A percentile compares a stretch with the other conserved stretches of the same genome.
These are phyloP conservation scores for Grosmannia serpens DNA, from an alignment of 2,329 filamentous ascomycete genomes.

Conservation along the genomic window DNA sequence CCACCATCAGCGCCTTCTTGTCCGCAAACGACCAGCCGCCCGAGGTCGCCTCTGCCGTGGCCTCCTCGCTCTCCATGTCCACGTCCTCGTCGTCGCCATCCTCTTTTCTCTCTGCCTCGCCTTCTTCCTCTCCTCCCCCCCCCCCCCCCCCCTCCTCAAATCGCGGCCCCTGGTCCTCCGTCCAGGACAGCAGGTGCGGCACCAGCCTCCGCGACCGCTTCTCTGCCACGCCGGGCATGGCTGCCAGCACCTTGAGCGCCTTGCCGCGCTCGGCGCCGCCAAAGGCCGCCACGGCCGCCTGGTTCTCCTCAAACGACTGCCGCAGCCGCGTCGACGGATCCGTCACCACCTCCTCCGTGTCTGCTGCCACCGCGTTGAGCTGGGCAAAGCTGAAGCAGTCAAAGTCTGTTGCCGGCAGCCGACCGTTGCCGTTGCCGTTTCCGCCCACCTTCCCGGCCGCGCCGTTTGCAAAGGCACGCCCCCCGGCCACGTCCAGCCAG, in stretches of 20 bases:
- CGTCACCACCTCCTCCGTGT: slow-evolving; percentile 40
- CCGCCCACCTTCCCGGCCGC: slow-evolving; percentile 3
- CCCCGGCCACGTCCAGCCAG: slow-evolving; percentile 52
- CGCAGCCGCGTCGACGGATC: slow-evolving; percentile 48
- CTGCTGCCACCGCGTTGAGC: slow-evolving; percentile 39
- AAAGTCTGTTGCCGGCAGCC: slow-evolving; percentile 55
- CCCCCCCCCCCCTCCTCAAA: slow-evolving; percentile 17
- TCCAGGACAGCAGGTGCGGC: slow-evolving; percentile 77
- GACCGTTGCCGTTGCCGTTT: slow-evolving; percentile 14
- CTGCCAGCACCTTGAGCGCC: slow-evolving; percentile 66
- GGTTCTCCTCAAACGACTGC: slow-evolving; percentile 51
- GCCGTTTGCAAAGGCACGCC: slow-evolving; percentile 24
- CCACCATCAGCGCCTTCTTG: slow-evolving; percentile 66
- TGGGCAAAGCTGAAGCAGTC: slow-evolving; percentile 67
- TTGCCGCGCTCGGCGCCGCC: slow-evolving; percentile 56
- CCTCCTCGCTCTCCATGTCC: slow-evolving; percentile 18
- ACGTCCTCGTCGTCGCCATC: slow-evolving; percentile 20
- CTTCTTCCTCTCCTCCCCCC: slow-evolving; percentile 28
- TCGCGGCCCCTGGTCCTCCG: slow-evolving; percentile 30
- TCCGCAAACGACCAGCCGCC: slow-evolving; percentile 66
- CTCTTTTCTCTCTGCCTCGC: slow-evolving; percentile 15
- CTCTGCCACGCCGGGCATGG: slow-evolving; percentile 67
- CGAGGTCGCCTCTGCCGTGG: slow-evolving; percentile 25
- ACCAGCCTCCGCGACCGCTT: slow-evolving; percentile 76
- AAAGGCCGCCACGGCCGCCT: slow-evolving; percentile 39